Conservation (phyloP, 306 rosid genomes). For the Castanea crenata region DNA sequence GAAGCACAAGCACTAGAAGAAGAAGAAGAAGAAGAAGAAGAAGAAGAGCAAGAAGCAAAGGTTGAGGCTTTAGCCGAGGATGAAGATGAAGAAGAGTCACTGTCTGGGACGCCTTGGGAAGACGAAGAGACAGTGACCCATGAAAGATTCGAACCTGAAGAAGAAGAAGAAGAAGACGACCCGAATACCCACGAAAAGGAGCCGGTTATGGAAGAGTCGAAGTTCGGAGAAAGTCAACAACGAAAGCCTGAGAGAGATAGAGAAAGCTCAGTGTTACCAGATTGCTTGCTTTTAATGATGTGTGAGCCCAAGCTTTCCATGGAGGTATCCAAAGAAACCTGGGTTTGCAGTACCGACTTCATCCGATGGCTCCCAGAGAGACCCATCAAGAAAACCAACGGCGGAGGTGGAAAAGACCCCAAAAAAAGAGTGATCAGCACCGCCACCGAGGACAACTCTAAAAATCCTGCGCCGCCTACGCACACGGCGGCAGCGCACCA, state of each 20-base stretch:
- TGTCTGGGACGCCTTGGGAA: constrained; percentile 16
- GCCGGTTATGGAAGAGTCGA: constrained; percentile 22
- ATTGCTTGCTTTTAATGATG: constrained; percentile 92
- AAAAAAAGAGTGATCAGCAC: constrained; percentile 32
- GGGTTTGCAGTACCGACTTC: constrained; percentile 91
- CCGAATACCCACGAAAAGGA: constrained; percentile 4
- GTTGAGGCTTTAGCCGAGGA: constrained; percentile 10
- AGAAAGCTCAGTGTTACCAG: constrained; percentile 48
- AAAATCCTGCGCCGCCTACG: constrained; percentile 8
- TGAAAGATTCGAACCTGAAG: constrained; percentile 24
- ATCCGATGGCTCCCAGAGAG: constrained; percentile 72
- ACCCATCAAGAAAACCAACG: constrained; percentile 30
- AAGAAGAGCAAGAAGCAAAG: background rate
- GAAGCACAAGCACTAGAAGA: constrained; percentile 21
- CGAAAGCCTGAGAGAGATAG: constrained; percentile 22
- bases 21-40: constrained; percentile 11
- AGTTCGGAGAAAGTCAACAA: constrained; percentile 28
- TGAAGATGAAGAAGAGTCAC: constrained; percentile 10
- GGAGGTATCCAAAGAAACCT: constrained; percentile 96
- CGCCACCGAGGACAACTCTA: constrained; percentile 1
- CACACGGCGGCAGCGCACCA: background rate
- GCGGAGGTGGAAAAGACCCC: constrained; percentile 9
- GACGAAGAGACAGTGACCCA: constrained; percentile 23
- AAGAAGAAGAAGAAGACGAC: background rate
- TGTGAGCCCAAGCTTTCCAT: constrained; percentile 95